Base-by-base conservation (phyloP, 225 moss, liverwort and hornwort species). In the Polytrichum commune region DNA sequence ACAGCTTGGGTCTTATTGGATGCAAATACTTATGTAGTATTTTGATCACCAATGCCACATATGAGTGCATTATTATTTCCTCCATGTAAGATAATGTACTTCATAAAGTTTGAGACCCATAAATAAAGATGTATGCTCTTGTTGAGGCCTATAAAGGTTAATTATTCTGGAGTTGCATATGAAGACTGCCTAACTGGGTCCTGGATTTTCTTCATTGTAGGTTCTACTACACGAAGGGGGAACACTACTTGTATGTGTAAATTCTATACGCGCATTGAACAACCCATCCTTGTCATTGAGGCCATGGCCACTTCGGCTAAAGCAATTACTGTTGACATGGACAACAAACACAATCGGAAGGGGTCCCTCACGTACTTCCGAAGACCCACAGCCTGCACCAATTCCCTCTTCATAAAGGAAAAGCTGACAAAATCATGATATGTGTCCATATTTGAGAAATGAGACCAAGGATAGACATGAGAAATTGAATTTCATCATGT, bases 201-300 rank as follows among this genome's bases (percentile, higher is more conserved):
- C 56, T 60, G 18, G 5, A 63, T 64, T 46, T 19, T 57, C 32
- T 27, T 64, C 67, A 61, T 78, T 74, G 70, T 82, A 97, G 96
- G 96, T 98, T 64, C 91, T 98, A 7, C 85, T 98, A 76, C 98
- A 98, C 70, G 98, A 98, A 83, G 98, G 98, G 60, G 98, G 98
- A 32, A 98, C 98, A 7, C 75, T 98, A 35, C 84, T 98, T 23
- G 98, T 98, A 7, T 98, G 98, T 67, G 69, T 91, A n/a, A 98
- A 98, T 68, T 98, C 95, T 62, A 90, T 93, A 26, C 83, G 98
- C 76, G 92, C 95, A 23, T 86, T 98, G 70, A 89, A 88, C 53
- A 77, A 90, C 80, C 98, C 98, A 65, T 86, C 88, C 0, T 78
- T 53, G 78, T 86, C 91, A 30, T 74, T 84, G 65, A 79, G 74